Conservation (phyloP, 2,329 filamentous ascomycete genomes). For the Dryadomyces sulphureus region DNA sequence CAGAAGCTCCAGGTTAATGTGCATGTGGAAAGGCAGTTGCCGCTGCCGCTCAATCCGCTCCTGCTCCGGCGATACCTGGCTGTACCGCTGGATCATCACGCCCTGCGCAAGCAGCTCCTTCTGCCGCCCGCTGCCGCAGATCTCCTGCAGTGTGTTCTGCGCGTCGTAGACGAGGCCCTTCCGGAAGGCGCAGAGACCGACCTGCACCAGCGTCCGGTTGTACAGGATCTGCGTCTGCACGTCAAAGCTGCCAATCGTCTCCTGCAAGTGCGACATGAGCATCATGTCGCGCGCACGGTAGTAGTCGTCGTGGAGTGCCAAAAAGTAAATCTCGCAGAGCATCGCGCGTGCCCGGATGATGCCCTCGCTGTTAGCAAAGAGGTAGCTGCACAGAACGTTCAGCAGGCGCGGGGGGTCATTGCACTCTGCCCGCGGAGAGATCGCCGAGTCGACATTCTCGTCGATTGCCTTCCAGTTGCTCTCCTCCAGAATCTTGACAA, state of each 20-base stretch:
- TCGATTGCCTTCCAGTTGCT: slow-evolving; percentile 80
- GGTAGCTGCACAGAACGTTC: slow-evolving; percentile 80
- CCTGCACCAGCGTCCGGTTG: slow-evolving; percentile 95
- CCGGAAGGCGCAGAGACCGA: slow-evolving; percentile 95
- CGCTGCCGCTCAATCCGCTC: slow-evolving; percentile 94
- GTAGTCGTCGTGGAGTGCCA: slow-evolving; percentile 94
- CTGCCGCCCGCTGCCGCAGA: slow-evolving; percentile 91
- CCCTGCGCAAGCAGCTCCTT: slow-evolving; percentile 97
- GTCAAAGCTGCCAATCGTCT: slow-evolving; percentile 93
- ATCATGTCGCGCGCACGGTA: slow-evolving; percentile 98
- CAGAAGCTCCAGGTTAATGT: slow-evolving; percentile 96
- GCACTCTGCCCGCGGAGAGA: slow-evolving; percentile 58
- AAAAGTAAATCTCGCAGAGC: slow-evolving; percentile 97
- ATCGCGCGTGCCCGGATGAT: slow-evolving; percentile 94
- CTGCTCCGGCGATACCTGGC: slow-evolving; percentile 91
- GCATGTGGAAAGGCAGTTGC: slow-evolving; percentile 99
- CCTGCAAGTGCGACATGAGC: slow-evolving; percentile 98
- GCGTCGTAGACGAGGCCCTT: slow-evolving; percentile 94
- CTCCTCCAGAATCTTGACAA: slow-evolving; percentile 86
- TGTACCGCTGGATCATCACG: slow-evolving; percentile 95
- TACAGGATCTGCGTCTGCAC: slow-evolving; percentile 96
- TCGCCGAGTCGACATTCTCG: slow-evolving; percentile 53
- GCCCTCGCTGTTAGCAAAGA: slow-evolving; percentile 87
- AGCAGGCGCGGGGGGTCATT: slow-evolving; percentile 63
- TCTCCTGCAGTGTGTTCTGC: slow-evolving; percentile 94